Conservation (phyloP, 345 rosid genomes). For the Acer campestre region DNA sequence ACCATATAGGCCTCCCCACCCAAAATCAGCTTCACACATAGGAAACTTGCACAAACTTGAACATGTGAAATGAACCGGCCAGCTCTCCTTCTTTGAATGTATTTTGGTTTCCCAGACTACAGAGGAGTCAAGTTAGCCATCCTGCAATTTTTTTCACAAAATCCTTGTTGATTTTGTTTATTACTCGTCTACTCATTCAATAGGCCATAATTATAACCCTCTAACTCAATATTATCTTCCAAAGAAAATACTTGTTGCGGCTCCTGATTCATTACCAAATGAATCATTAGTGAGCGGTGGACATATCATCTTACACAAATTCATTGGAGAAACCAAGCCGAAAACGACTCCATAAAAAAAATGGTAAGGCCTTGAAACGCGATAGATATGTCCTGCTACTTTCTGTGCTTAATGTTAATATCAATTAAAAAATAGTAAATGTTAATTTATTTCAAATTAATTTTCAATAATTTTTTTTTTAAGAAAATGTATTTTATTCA, state of each 20-base stretch:
- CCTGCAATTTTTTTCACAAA: slow-evolving; percentile 34
- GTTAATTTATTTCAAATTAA: no score
- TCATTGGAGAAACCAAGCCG: slow-evolving; percentile 35
- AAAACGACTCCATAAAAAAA: slow-evolving; percentile 46
- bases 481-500: no score
- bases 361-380: no score
- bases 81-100: slow-evolving; percentile 24
- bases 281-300: slow-evolving; percentile 30
- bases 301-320: slow-evolving; percentile 34
- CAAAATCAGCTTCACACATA: slow-evolving; percentile 39
- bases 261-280: slow-evolving; percentile 40
- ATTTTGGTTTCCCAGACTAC: background rate
- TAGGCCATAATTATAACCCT: slow-evolving; percentile 4
- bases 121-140: slow-evolving; percentile 6
- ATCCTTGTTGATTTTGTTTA: slow-evolving; percentile 25
- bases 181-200: slow-evolving; percentile 20
- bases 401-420: no score
- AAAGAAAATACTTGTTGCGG: background rate
- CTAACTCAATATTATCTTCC: background rate
- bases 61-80: slow-evolving; percentile 22
- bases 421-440: no score
- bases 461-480: no score
- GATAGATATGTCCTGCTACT: no score
- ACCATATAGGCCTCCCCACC: slow-evolving; percentile 40
- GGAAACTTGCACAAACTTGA: slow-evolving; percentile 43